Evolutionary conservation across 2,329 filamentous ascomycete species (phyloP).

Genomic region (Tolypocladium guangdongense): DNA sequence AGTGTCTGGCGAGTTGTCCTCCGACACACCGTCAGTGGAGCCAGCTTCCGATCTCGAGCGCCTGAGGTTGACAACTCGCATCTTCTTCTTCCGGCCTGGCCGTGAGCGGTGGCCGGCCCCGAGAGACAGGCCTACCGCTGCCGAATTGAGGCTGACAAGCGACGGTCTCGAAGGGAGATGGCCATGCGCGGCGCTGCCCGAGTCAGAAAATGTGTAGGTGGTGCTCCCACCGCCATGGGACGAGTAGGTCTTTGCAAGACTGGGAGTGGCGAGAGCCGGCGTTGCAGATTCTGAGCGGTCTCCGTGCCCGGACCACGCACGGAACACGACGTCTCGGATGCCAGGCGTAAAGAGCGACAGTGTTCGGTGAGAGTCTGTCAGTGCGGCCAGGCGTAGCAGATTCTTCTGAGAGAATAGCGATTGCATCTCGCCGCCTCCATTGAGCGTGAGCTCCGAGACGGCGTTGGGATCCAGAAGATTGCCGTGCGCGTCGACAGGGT

Average conservation of each 20-base stretch:
- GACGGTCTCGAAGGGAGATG: slow-evolving; percentile 59
- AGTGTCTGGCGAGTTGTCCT: slow-evolving; percentile 40
- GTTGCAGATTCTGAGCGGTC: slow-evolving; percentile 55
- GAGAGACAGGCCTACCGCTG: slow-evolving; percentile 50
- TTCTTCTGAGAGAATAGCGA: slow-evolving; percentile 95
- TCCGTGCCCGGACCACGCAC: slow-evolving; percentile 75
- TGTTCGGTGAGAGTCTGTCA: slow-evolving; percentile 83
- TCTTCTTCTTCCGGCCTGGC: slow-evolving; percentile 68
- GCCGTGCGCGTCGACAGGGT: slow-evolving; percentile 71
- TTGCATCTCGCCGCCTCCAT: slow-evolving; percentile 71
- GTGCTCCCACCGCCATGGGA: slow-evolving; percentile 46
- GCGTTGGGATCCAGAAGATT: slow-evolving; percentile 66
- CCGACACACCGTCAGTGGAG: slow-evolving; percentile 37
- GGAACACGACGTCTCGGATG: slow-evolving; percentile 83
- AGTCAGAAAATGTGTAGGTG: slow-evolving; percentile 65
- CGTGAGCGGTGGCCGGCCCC: slow-evolving; percentile 51
- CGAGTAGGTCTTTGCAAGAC: slow-evolving; percentile 53
- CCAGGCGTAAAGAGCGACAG: slow-evolving; percentile 83
- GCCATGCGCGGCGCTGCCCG: slow-evolving; percentile 51
- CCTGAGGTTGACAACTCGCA: slow-evolving; percentile 71
- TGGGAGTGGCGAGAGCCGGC: slow-evolving; percentile 35
- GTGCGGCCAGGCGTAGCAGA: slow-evolving; percentile 65
- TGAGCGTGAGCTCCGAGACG: slow-evolving; percentile 66
- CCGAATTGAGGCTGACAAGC: slow-evolving; percentile 49
- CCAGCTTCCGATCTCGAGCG: slow-evolving; percentile 44